phyloP scores from a whole-genome alignment of 1,139 yeast species.

The Lodderomyces margitis region DNA sequence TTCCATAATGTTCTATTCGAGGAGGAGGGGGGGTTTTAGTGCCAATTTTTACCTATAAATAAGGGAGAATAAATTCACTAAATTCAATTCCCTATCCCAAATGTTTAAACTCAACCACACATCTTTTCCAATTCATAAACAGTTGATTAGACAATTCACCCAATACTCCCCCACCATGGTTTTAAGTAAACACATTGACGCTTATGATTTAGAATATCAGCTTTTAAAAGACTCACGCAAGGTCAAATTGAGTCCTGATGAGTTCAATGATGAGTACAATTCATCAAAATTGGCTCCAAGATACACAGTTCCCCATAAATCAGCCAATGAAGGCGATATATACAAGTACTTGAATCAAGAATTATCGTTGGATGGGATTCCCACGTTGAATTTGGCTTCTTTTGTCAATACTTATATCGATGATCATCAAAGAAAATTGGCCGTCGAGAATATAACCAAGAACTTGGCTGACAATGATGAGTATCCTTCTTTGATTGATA shows the following conservation, averaged over 20 bases:
- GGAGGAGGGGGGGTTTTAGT: no score
- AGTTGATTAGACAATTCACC: conserved; percentile 1
- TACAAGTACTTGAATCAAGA: conserved; percentile 70
- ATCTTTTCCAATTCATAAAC: background rate
- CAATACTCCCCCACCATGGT: conserved; percentile 28
- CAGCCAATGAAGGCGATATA: conserved; percentile 52
- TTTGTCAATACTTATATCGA: conserved; percentile 78
- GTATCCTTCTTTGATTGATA: conserved; percentile 79
- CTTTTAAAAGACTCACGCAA: conserved; percentile 28
- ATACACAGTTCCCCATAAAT: conserved; percentile 56
- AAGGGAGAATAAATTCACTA: no score
- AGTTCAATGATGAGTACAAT: conserved; percentile 34
- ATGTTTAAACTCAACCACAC: background rate
- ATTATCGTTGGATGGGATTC: conserved; percentile 78
- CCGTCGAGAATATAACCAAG: conserved; percentile 72
- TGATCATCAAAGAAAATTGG: conserved; percentile 44
- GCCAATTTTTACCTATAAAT: no score
- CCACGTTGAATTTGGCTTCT: conserved; percentile 81
- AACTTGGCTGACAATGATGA: conserved; percentile 92
- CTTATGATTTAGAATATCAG: conserved; percentile 31
- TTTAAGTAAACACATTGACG: conserved; percentile 37
- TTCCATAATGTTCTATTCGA: background rate
- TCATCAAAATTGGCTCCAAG: conserved; percentile 41
- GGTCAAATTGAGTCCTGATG: conserved; percentile 27
- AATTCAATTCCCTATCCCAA: no score